A percentile compares a stretch with the other conserved stretches of the same genome.
Conservation (phyloP, 495 filamentous ascomycete genomes). For the Staphylotrichum tortipilum region DNA sequence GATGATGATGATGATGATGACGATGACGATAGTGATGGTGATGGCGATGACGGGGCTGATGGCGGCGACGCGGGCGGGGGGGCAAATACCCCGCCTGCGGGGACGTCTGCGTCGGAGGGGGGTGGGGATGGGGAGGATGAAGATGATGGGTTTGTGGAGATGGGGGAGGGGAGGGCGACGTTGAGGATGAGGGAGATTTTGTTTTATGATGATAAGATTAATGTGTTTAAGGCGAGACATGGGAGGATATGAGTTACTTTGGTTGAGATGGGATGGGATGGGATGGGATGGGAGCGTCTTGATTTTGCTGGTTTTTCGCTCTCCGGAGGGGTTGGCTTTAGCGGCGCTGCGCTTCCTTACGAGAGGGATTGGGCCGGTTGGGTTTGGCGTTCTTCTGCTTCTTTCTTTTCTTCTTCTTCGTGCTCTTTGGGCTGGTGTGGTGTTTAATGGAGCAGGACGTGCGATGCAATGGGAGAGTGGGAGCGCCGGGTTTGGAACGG, state of each 20-base stretch:
- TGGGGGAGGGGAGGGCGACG: conserved; percentile 38
- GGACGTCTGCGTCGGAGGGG: conserved; percentile 28
- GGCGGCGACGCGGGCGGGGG: background rate
- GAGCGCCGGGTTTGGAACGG: too few relatives aligned
- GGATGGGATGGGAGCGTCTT: too few relatives aligned
- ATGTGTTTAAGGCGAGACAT: conserved; percentile 73
- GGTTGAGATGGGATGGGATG: too few relatives aligned
- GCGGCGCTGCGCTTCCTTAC: too few relatives aligned
- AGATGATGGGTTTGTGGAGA: conserved; percentile 44
- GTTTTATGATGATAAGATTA: conserved; percentile 84
- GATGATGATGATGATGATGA: conserved; percentile 23
- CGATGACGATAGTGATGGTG: conserved; percentile 23
- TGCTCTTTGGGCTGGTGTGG: too few relatives aligned
- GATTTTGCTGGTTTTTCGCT: too few relatives aligned
- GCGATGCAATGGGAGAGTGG: too few relatives aligned
- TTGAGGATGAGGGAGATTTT: conserved; percentile 74
- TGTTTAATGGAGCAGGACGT: too few relatives aligned
- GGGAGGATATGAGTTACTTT: conserved; percentile 54
- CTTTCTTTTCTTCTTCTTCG: too few relatives aligned
- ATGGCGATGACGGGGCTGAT: conserved; percentile 17
- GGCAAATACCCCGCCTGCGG: background rate
- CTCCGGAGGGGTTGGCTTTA: too few relatives aligned
- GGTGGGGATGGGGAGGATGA: conserved; percentile 35
- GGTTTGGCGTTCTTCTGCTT: too few relatives aligned
- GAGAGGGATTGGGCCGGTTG: too few relatives aligned